phyloP scores from a whole-genome alignment of 2,329 filamentous ascomycete species.

The Alternaria brassicicola region DNA sequence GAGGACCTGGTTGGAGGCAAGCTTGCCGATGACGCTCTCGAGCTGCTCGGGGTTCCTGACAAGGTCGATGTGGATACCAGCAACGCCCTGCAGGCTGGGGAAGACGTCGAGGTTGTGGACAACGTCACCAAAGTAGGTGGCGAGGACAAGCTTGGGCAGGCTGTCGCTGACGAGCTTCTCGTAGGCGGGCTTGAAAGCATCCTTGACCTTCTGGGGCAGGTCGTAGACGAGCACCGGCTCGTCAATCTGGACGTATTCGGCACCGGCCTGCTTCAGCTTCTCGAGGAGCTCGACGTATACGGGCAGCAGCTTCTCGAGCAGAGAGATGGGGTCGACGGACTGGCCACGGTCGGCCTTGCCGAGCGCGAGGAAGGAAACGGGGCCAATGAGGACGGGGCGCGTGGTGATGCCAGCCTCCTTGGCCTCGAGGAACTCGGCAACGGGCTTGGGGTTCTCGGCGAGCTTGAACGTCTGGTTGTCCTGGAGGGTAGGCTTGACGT shows the following conservation, averaged over 20 bases:
- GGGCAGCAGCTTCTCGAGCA: constrained; percentile 90
- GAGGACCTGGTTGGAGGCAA: constrained; percentile 87
- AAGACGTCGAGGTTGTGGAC: constrained; percentile 97
- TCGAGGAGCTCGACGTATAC: constrained; percentile 91
- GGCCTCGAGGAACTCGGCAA: constrained; percentile 92
- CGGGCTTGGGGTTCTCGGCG: constrained; percentile 84
- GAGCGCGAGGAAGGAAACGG: constrained; percentile 96
- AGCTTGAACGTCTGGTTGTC: constrained; percentile 97
- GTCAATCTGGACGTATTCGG: constrained; percentile 96
- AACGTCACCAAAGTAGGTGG: constrained; percentile 99
- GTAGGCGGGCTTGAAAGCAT: constrained; percentile 97
- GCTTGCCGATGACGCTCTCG: constrained; percentile 77
- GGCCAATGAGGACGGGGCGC: constrained; percentile 91
- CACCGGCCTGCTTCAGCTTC: constrained; percentile 95
- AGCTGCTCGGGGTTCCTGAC: constrained; percentile 99
- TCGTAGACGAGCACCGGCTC: constrained; percentile 98
- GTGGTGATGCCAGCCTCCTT: constrained; percentile 95
- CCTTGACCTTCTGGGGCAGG: constrained; percentile 86
- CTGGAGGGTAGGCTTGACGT: constrained; percentile 98
- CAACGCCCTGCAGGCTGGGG: constrained; percentile 71
- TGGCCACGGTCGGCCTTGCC: constrained; percentile 98
- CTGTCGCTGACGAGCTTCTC: constrained; percentile 83
- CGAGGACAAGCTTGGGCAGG: constrained; percentile 86
- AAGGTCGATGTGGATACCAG: constrained; percentile 92
- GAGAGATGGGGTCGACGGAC: constrained; percentile 88